Conservation (phyloP, 139 green algal genomes). For the Chlorella sorokiniana region DNA sequence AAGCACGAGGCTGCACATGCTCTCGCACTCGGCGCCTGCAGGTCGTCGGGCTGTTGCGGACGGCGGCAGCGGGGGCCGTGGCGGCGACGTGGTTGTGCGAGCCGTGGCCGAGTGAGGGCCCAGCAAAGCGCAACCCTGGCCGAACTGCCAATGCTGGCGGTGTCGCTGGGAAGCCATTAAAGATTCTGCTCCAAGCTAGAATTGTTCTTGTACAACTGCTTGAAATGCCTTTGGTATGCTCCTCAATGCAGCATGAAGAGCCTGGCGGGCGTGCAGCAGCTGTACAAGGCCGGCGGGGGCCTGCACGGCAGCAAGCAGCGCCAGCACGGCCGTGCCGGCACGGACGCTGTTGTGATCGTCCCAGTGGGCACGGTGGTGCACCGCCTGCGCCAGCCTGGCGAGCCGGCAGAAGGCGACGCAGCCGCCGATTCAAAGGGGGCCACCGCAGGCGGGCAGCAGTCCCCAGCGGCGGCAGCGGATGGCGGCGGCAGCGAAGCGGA, state of each 20-base stretch:
- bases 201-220: background rate
- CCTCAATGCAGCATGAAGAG: conserved; percentile 45
- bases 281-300: conserved; percentile 21
- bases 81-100: conserved; percentile 49
- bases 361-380: conserved; percentile 40
- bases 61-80: conserved; percentile 55
- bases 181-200: background rate
- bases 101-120: conserved; percentile 39
- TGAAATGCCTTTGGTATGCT: background rate
- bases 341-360: conserved; percentile 26
- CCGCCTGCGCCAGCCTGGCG: background rate
- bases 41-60: conserved; percentile 32
- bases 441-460: background rate
- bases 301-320: conserved; percentile 37
- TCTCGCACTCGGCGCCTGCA: background rate
- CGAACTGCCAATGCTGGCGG: background rate
- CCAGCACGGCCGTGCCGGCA: conserved; percentile 30
- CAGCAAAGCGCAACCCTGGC: background rate
- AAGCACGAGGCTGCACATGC: background rate
- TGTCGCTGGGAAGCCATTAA: background rate
- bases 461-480: background rate
- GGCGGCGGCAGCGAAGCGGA: background rate
- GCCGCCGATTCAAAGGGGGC: background rate
- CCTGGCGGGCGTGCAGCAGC: conserved; percentile 42
- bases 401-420: background rate